A percentile compares a stretch with the other conserved stretches of the same genome.
phyloP scores from a whole-genome alignment of 345 rosid genomes.

The Melaleuca quinquenervia region DNA sequence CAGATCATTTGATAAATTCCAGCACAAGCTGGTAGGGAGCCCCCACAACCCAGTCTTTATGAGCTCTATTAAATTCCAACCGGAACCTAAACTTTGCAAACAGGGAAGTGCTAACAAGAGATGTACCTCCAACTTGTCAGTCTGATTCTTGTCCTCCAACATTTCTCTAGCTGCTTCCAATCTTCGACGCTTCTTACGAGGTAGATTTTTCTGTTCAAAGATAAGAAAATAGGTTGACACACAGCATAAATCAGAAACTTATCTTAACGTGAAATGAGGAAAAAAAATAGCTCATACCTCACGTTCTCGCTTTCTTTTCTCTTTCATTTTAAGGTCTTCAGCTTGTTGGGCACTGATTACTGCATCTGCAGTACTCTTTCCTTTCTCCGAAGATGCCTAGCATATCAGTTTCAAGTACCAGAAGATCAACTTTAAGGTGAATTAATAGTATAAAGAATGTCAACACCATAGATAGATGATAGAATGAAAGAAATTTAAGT shows the following conservation, averaged over 20 bases:
- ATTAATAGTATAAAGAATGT: neutral
- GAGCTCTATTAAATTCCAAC: neutral
- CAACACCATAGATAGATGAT: neutral
- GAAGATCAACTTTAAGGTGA: neutral
- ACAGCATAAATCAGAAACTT: neutral
- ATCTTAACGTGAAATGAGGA: neutral
- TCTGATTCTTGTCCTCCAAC: conserved; percentile 61
- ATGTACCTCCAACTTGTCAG: conserved; percentile 34
- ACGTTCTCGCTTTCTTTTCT: conserved; percentile 79
- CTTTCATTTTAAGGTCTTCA: conserved; percentile 85
- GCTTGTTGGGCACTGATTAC: conserved; percentile 79
- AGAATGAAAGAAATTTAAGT: neutral
- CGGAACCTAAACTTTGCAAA: neutral
- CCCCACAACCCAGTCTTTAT: neutral
- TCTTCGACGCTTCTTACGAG: conserved; percentile 78
- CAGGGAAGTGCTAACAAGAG: neutral
- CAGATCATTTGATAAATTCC: neutral
- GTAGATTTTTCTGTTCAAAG: conserved; percentile 68
- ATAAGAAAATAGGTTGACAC: neutral
- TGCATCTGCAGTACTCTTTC: conserved; percentile 37
- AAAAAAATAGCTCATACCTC: conserved; percentile 34
- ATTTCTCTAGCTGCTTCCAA: conserved; percentile 95
- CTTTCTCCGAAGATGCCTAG: conserved; percentile 48
- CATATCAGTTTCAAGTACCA: neutral
- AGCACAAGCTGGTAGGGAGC: neutral